Percentiles rank a stretch among this genome's conserved stretches.
Conservation (phyloP, 2,329 filamentous ascomycete genomes). For the Xylariales sp. region DNA sequence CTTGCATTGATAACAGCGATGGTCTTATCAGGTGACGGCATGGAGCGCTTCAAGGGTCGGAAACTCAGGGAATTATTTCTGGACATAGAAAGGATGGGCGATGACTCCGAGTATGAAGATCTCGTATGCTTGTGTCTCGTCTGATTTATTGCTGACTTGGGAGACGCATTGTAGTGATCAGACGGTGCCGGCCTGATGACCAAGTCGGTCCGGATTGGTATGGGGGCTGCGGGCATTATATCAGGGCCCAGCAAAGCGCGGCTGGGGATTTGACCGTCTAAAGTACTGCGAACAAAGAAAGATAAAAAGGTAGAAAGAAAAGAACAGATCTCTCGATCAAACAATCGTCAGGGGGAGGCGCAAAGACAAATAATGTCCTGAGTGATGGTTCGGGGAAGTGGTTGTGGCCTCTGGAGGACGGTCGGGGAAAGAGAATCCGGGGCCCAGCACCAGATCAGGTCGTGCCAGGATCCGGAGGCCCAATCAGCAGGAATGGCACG, state of each 20-base stretch:
- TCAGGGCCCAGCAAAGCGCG: not conserved
- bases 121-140: slow-evolving; percentile 56
- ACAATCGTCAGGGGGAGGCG: slow-evolving; percentile 2
- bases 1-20: slow-evolving; percentile 95
- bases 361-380: slow-evolving; percentile 5
- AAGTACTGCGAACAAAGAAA: not conserved
- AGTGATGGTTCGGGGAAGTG: slow-evolving; percentile 2
- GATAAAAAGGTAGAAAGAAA: slow-evolving; percentile 6
- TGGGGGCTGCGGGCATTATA: slow-evolving; percentile 24
- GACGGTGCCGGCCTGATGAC: slow-evolving; percentile 21
- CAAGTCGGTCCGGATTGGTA: slow-evolving; percentile 27
- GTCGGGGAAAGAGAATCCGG: slow-evolving; percentile 6
- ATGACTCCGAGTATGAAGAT: slow-evolving; percentile 58
- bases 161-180: slow-evolving; percentile 21
- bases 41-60: slow-evolving; percentile 54
- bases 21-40: slow-evolving; percentile 64
- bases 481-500: slow-evolving; percentile 8
- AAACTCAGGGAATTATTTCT: slow-evolving; percentile 59
- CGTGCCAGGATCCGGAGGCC: slow-evolving; percentile 2
- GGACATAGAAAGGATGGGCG: slow-evolving; percentile 49
- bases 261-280: not conserved
- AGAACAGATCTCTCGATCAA: slow-evolving; percentile 1
- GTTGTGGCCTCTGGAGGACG: slow-evolving; percentile 2
- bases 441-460: slow-evolving; percentile 10
- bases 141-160: slow-evolving; percentile 17